A percentile compares a stretch with the other conserved stretches of the same genome.
phyloP scores from a whole-genome alignment of 495 filamentous ascomycete genomes.

The Tuber brumale region DNA sequence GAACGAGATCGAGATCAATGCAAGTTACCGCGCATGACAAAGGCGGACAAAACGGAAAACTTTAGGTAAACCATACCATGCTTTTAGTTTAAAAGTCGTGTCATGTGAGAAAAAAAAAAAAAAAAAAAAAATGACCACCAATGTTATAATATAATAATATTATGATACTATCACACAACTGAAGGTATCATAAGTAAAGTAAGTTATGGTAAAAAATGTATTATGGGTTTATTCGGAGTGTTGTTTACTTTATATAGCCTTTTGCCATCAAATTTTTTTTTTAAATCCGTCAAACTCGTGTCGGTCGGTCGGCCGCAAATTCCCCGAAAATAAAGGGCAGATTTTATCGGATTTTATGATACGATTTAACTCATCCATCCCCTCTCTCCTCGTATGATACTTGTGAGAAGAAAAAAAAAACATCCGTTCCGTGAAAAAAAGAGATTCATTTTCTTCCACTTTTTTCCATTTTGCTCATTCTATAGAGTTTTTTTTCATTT shows the following conservation, averaged over 20 bases:
- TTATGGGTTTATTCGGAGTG: background rate
- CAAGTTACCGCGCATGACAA: background rate
- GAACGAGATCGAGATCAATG: background rate
- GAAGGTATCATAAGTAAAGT: background rate
- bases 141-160: too few relatives aligned
- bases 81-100: background rate
- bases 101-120: background rate
- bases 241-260: too few relatives aligned
- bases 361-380: background rate
- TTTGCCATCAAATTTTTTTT: background rate
- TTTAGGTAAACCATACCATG: background rate
- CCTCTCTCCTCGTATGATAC: background rate
- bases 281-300: background rate
- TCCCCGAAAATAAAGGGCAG: background rate
- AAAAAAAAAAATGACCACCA: background rate
- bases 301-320: background rate
- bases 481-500: too few relatives aligned
- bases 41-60: background rate
- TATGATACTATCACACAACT: background rate
- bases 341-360: background rate
- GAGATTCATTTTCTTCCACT: background rate
- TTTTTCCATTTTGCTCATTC: background rate
- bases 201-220: background rate
- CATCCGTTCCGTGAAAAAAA: background rate
- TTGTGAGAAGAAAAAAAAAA: too few relatives aligned